phyloP scores from a whole-genome alignment of 192 early-diverging fungal genomes.

The Oehlia diaphana region DNA sequence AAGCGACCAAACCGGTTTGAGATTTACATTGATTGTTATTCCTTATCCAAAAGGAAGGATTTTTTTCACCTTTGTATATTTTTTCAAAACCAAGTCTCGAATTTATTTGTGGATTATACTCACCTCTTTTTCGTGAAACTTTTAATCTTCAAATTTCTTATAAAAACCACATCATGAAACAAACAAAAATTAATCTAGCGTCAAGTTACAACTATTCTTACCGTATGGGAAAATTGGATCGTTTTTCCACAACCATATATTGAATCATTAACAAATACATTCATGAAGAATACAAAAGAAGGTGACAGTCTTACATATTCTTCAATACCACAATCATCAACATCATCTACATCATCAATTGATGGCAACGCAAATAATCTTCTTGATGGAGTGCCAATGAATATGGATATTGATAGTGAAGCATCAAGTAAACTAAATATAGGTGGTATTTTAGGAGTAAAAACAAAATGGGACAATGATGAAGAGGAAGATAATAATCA shows the following conservation, averaged over 20 bases:
- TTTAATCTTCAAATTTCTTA: background rate
- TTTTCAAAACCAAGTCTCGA: background rate
- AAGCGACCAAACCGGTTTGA: conserved; percentile 20
- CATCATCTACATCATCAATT: background rate
- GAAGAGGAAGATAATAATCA: background rate
- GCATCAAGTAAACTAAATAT: background rate
- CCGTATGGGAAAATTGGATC: conserved; percentile 90
- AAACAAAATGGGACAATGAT: background rate
- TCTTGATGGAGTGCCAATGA: background rate
- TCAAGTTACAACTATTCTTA: conserved; percentile 63
- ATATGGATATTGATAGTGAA: background rate
- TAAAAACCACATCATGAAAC: background rate
- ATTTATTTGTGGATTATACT: background rate
- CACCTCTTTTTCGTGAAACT: conserved; percentile 19
- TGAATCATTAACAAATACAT: conserved; percentile 52
- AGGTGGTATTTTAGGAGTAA: background rate
- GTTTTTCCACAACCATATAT: conserved; percentile 75
- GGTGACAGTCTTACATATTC: background rate
- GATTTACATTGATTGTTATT: background rate
- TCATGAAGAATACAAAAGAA: conserved; percentile 49
- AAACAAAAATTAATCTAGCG: conserved; percentile 33
- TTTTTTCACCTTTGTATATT: background rate
- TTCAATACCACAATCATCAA: background rate
- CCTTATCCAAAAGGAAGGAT: background rate
- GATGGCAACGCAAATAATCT: background rate